A percentile compares a stretch with the other conserved stretches of the same genome.
Evolutionary conservation across 2,329 filamentous ascomycete genomes (phyloP).

Genomic region (Lachnellula arida): DNA sequence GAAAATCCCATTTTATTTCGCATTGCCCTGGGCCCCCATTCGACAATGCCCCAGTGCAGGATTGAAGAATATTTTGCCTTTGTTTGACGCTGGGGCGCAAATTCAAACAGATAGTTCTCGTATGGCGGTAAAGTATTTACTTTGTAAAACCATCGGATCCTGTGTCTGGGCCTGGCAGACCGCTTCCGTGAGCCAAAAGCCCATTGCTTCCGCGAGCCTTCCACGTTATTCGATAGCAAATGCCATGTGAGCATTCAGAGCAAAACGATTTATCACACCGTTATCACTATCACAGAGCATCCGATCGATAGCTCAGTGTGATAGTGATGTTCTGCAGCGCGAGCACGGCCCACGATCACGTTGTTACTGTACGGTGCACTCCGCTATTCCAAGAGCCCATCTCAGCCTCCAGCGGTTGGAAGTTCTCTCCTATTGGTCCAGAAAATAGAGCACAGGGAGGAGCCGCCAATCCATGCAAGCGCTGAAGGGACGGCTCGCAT

Average conservation of each 20-base stretch:
- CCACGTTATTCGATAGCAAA: neutral
- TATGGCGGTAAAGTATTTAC: too few species aligned
- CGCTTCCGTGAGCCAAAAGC: neutral
- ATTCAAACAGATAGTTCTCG: neutral
- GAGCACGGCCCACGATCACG: neutral
- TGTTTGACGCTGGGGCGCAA: neutral
- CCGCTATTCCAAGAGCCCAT: neutral
- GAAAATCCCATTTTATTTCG: too few species aligned
- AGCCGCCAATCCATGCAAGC: neutral
- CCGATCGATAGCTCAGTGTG: neutral
- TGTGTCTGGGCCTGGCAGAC: neutral
- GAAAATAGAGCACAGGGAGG: neutral
- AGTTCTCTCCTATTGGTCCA: neutral
- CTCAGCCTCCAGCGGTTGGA: conserved; percentile 1
- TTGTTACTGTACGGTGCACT: too few species aligned
- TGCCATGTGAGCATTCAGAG: neutral
- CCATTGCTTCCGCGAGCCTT: neutral
- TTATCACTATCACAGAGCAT: neutral
- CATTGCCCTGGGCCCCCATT: neutral
- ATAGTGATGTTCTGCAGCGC: neutral
- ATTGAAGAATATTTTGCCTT: neutral
- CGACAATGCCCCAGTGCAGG: neutral
- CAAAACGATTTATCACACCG: neutral
- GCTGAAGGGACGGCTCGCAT: neutral
- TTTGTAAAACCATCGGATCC: neutral